Conservation (phyloP, 1,139 yeast genomes). For the Blastobotrys buckinghamii region DNA sequence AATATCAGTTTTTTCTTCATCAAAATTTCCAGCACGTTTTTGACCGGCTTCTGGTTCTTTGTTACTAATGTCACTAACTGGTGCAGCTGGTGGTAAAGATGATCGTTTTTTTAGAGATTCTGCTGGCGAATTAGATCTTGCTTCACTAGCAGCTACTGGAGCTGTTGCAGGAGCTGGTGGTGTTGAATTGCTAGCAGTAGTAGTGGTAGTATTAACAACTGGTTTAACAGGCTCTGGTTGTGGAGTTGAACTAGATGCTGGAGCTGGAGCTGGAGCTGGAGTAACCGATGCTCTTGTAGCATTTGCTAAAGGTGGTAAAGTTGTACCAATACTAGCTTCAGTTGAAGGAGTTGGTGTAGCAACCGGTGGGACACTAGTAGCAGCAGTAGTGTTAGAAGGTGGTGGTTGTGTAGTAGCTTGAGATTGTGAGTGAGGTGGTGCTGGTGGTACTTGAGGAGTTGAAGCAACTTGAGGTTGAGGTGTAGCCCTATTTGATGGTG, state of each 20-base stretch:
- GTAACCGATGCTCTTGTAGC: not conserved
- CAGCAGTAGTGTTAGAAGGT: not conserved
- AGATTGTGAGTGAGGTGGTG: not conserved
- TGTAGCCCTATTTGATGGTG: not conserved
- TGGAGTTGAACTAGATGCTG: not conserved
- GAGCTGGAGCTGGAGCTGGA: constrained; percentile 7
- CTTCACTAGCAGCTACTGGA: constrained; percentile 9
- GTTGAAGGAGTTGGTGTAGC: constrained; percentile 11
- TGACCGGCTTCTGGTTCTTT: constrained; percentile 8
- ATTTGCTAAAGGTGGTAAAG: not conserved
- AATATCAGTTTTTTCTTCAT: constrained; percentile 13
- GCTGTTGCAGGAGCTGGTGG: constrained; percentile 14
- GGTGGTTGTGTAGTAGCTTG: not conserved
- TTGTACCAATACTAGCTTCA: not conserved
- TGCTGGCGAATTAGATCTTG: constrained; percentile 2
- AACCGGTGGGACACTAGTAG: not conserved
- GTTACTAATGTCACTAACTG: not conserved
- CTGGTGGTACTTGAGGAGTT: not conserved
- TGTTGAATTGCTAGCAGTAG: constrained; percentile 8
- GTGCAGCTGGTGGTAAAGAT: constrained; percentile 7
- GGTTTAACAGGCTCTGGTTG: constrained; percentile 5
- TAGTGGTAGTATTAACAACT: not conserved
- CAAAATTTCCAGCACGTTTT: constrained; percentile 15
- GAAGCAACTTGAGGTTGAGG: not conserved
- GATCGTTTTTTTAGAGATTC: not conserved